Evolutionary conservation across 2,329 filamentous ascomycete species (phyloP).

Genomic region (Trichoderma gracile): DNA sequence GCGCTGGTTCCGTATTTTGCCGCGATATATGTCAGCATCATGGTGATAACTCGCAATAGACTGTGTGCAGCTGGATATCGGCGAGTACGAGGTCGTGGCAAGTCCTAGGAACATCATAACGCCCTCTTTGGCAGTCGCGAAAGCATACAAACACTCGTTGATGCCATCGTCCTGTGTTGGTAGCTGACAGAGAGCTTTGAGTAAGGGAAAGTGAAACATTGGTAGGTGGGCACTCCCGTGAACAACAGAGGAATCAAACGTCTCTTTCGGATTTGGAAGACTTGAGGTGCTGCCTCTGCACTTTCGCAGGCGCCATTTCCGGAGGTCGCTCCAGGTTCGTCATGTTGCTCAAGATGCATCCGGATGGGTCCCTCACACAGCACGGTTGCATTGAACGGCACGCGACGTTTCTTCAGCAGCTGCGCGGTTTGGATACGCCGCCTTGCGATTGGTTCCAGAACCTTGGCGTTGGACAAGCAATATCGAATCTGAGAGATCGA

Average conservation of each 20-base stretch:
- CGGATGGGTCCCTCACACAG: background rate
- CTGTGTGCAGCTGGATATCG: background rate
- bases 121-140: background rate
- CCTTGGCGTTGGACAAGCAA: conserved; percentile 5
- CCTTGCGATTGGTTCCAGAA: conserved; percentile 2
- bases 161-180: too few relatives aligned
- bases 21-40: background rate
- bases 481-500: background rate
- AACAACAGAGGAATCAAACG: background rate
- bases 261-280: background rate
- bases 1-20: background rate
- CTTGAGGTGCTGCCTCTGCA: background rate
- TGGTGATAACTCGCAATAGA: background rate
- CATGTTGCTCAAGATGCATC: background rate
- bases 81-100: background rate
- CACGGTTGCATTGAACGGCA: conserved; percentile 18
- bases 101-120: background rate
- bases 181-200: background rate
- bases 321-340: background rate
- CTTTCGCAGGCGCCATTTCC: too few relatives aligned
- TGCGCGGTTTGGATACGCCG: background rate
- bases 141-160: background rate
- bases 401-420: conserved; percentile 12
- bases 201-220: background rate
- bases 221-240: too few relatives aligned